Base-by-base conservation (phyloP, 352 stramenopile genomes). In the Globisporangium alternatum region DNA sequence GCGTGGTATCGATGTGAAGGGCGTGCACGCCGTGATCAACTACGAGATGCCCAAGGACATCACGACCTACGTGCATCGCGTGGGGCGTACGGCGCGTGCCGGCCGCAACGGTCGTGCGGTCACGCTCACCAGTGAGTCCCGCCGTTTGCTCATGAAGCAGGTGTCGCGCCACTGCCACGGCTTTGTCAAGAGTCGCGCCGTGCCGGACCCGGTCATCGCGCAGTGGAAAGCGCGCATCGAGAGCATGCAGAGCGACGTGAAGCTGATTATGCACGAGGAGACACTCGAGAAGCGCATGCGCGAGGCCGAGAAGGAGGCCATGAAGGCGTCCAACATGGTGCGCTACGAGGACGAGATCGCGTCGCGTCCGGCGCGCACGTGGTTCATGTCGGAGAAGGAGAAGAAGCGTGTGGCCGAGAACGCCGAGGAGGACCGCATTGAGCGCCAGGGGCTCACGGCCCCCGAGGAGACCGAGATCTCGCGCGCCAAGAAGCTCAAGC, bases 11-110 rank as follows among this genome's bases (percentile, higher is more conserved):
- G 97, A 99, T 80, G 97, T 99, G 63, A 83, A 95, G 64, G 93
- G 93, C 35, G 97, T 99, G 12, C 83, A 99, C 67, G 95, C 95
- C 21, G 98, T 99, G 4, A 98, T 99, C 73, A 99, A 99, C 81
- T 99, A 98, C 80, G 97, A 99, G 74, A 99, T 99, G 97, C 98
- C 98, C 1, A 96, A 97, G 70, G 89, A 99, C 64, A 87, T 99
- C 13, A 97, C 93, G 41, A 99, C 95, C 0, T 99, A 99, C 72
- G 97, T 99, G 22, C 98, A 99, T 80, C 90, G 98, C 58, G 98
- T 99, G 53, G 98, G 98, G 43, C 90, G 98, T 70, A 99, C 98
- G 35, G 98, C 97, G 41, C 93, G 98, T 82, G 97, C 97, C 21
- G 98, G 98, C 17, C 93, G 97, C 67, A 96, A 96, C 60, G 86